Evolutionary conservation across 1,139 yeast species (phyloP).

Genomic region (Suhomyces yuchorum): DNA sequence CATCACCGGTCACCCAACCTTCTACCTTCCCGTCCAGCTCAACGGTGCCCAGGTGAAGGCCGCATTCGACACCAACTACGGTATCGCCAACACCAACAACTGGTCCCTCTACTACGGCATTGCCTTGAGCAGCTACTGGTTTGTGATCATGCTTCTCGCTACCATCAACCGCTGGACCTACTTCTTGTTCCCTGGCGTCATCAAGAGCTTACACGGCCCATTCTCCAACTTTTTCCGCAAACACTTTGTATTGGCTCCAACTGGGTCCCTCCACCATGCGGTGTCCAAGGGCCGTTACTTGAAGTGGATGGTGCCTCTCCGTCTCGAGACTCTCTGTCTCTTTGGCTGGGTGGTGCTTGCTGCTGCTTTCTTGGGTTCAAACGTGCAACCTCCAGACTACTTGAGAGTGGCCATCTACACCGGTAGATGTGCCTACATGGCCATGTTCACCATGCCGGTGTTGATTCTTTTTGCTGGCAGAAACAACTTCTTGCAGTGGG

Average conservation of each 20-base stretch:
- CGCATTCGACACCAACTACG: constrained; percentile 41
- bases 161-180: constrained; percentile 39
- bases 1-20: constrained; percentile 28
- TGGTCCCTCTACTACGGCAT: constrained; percentile 51
- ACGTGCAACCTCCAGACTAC: constrained; percentile 39
- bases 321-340: constrained; percentile 48
- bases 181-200: constrained; percentile 38
- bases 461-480: constrained; percentile 27
- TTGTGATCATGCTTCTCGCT: constrained; percentile 44
- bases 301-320: constrained; percentile 56
- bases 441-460: constrained; percentile 17
- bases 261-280: constrained; percentile 44
- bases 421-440: constrained; percentile 35
- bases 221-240: constrained; percentile 43
- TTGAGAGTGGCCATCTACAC: constrained; percentile 31
- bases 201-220: constrained; percentile 30
- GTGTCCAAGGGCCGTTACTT: constrained; percentile 30
- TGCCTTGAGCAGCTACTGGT: constrained; percentile 52
- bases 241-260: constrained; percentile 51
- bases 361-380: constrained; percentile 41
- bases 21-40: constrained; percentile 34
- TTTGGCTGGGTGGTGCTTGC: constrained; percentile 49
- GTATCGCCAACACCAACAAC: constrained; percentile 43
- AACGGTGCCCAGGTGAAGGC: constrained; percentile 25
- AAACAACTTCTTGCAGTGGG: constrained; percentile 28